Base-by-base conservation (phyloP, 495 filamentous ascomycete species). In the Penicillium nucicola region DNA sequence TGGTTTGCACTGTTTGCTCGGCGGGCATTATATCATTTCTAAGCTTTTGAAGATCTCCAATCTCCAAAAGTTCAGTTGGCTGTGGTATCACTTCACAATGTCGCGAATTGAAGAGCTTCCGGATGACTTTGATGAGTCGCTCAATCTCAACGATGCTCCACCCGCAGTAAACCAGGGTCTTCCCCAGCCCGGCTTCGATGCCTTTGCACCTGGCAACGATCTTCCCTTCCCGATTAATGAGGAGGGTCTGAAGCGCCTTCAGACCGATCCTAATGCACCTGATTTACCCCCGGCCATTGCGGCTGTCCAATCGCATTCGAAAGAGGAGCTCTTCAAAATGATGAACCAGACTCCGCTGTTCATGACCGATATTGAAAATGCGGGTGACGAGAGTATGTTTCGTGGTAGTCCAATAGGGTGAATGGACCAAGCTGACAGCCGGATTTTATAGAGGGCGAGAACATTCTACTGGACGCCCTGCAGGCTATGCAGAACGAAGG, bases 401-500 rank as follows among this genome's bases (percentile, higher is more conserved):
- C 50, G 38, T 18, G 25, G 25, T 34, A 51, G 23, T 45, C 6
- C 15, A n/a, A 38, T 13, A n/a, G 13, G 12, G 19, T 18, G 43
- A 49, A 25, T 55, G 28, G 32, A 38, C 20, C 20, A 15, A 8
- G 38, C 23, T 52, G 33, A 57, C 4, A 33, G n/a, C 43, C 22
- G 7, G 22, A 25, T 45, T 33, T 20, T 12, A 8, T 47, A 78
- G 76, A 77, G 22, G 78, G 72, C 20, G 81, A 85, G 32, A 96
- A 96, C 62, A 65, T 84, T 37, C 82, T 86, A 51, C 75, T 96
- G 7, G 90, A 96, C 58, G 93, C 95, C 0, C 69, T 98, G 28
- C 85, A 86, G 54, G 95, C 95, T 2, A 72, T 98, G 11, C 88
- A 89, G 28, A 96, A 96, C 58, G 93, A 98, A 65, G 95, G 93